Base-by-base conservation (phyloP, 1,139 yeast species). In the Pichia sp. region DNA sequence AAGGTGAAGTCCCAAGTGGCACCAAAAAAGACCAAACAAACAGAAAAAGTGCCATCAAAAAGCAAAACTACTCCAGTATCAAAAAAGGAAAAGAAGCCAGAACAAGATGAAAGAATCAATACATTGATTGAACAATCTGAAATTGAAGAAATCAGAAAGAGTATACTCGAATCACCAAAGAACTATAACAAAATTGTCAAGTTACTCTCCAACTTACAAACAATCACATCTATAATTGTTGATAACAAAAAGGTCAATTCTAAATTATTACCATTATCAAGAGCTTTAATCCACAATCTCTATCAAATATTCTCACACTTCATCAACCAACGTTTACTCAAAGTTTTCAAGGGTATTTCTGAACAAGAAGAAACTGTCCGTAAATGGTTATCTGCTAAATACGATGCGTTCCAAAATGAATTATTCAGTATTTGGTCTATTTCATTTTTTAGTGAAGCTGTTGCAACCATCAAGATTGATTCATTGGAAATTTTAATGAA, bases 351-450 rank as follows among this genome's bases (percentile, higher is more conserved):
- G 15, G 62, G 62, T 18, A 77, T 75, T 51, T 42, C 50, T 15
- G 79, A 74, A 15, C 76, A 79, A 53, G 70, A 73, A 50, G 61
- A 67, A 38, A 62, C 76, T 31, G 72, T 79, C 22, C 73, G 72
- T 35, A 76, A 75, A 57, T 88, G 96, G 95, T 66, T 88, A 34
- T 70, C 71, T 46, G 76, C 75, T 42, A 75, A 77, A 48, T 90
- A 86, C 62, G 73, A 72, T 22, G 64, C 67, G 14, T 89, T 71
- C 68, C 81, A 81, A 59, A 56, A 58, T 3, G 61, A 63, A 30
- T 54, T 86, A 20, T 62, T 74, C 34, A 66, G 66, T n/a, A 63
- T 76, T 41, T 63, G 85, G 44, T 45, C 51, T 1, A 38, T 57
- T 8, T 57, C 73, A 7, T 17, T 11, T 15, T 55, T 62, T 2